Conservation (phyloP, 2,329 filamentous ascomycete genomes). For the Ambrosiella cleistominuta region DNA sequence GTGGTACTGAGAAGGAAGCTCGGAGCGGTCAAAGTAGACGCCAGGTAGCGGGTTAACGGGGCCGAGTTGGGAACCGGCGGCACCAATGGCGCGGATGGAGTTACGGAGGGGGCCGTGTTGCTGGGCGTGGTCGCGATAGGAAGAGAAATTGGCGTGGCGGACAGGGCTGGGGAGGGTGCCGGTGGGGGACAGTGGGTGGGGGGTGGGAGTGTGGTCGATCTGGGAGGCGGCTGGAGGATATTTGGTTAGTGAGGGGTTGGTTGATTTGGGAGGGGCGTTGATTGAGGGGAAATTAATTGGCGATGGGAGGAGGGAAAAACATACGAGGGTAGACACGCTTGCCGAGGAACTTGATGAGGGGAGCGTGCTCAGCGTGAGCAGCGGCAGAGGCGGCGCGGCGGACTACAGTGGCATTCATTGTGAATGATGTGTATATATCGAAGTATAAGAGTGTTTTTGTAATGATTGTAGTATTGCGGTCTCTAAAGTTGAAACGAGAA, state of each 20-base stretch:
- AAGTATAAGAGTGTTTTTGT: not conserved
- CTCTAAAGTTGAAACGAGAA: not conserved
- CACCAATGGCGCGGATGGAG: conserved; percentile 32
- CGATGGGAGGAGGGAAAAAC: conserved; percentile 16
- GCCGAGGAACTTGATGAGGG: conserved; percentile 45
- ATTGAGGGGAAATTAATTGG: not conserved
- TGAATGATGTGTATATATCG: not conserved
- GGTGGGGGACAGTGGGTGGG: conserved; percentile 54
- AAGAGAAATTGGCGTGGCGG: conserved; percentile 47
- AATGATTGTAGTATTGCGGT: not conserved
- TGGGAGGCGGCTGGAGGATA: conserved; percentile 31
- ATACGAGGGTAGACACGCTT: conserved; percentile 41
- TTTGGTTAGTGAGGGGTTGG: conserved; percentile 15
- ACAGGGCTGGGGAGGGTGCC: conserved; percentile 40
- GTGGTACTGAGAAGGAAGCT: conserved; percentile 73
- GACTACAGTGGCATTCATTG: conserved; percentile 38
- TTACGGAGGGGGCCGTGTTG: conserved; percentile 60
- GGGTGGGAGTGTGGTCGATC: conserved; percentile 54
- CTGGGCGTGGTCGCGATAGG: conserved; percentile 61
- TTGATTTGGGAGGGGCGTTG: not conserved
- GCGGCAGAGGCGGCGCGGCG: conserved; percentile 37
- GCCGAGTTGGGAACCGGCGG: conserved; percentile 56
- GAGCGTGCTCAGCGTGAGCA: conserved; percentile 40
- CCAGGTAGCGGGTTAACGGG: conserved; percentile 53
- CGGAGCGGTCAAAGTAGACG: conserved; percentile 71